Percentiles rank a stretch among this genome's conserved stretches.
phyloP scores from a whole-genome alignment of 2,329 filamentous ascomycete species.

The Colletotrichum higginsianum region DNA sequence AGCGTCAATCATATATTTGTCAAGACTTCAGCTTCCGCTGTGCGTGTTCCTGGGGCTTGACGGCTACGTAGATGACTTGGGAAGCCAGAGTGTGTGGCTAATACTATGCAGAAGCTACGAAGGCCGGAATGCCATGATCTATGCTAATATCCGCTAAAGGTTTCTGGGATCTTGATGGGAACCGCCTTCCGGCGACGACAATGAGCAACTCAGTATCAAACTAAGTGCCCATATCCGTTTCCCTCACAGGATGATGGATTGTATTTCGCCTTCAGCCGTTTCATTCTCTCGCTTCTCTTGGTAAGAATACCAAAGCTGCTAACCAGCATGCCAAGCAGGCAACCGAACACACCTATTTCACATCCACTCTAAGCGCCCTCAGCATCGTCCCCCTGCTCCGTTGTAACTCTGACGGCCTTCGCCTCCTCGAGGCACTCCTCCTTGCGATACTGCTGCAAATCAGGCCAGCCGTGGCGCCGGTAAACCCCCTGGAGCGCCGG shows the following conservation, averaged over 20 bases:
- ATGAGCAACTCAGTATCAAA: no score
- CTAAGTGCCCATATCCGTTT: not conserved
- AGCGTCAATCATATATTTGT: not conserved
- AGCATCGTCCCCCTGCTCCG: not conserved
- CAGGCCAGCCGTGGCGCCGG: constrained; percentile 51
- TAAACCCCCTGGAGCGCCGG: constrained; percentile 48
- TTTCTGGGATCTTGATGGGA: no score
- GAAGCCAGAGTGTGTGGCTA: no score
- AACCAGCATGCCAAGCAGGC: not conserved
- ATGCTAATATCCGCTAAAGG: no score
- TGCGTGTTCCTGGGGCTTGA: no score
- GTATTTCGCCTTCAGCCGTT: no score
- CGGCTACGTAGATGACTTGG: no score
- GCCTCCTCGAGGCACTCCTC: constrained; percentile 42
- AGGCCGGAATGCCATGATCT: no score
- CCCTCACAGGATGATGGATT: not conserved
- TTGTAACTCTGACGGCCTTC: not conserved
- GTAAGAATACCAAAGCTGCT: no score
- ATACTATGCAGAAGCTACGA: no score
- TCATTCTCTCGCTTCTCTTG: no score
- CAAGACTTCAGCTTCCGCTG: not conserved
- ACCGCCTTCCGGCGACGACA: no score
- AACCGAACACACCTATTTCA: not conserved
- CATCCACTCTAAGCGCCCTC: constrained; percentile 2
- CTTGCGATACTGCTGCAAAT: constrained; percentile 48